Evolutionary conservation across 805 yeast genomes (phyloP), one percentile per base, ranked within the genome.

Genomic region (Ogataea polymorpha): DNA sequence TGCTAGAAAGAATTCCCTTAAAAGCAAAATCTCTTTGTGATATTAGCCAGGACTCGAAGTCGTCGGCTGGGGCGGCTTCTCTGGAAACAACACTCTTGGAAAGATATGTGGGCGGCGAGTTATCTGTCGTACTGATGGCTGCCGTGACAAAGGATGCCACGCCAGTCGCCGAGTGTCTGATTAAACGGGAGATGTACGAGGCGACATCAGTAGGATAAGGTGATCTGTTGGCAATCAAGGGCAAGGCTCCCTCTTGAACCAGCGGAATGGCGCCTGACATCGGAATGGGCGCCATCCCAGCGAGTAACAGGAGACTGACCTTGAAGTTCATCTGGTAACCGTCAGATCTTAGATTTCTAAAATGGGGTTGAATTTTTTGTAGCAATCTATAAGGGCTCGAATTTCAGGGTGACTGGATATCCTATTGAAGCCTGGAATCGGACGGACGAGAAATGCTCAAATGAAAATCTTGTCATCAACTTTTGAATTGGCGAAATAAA

Each of bases 21-120:
- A 79, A 72, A 0, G 82, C 59, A 17, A 61, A 46, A 2, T 61
- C 59, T 16, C 56, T 54, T 54, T 80, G 80, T 8, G 52, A 50
- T 2, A 48, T 50, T 3, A 79, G 45, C 87, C 87, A 80, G 11
- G 50, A 35, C 24, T 71, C 73, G 41, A 75, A 72, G 26, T 69
- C 70, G 31, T 51, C 58, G 37, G 55, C 51, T 16, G 65, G 57
- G 18, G 63, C 56, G 10, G 56, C 39, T 10, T 39, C 45, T 23
- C 48, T 48, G 28, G 57, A 46, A 32, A 35, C 33, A 9, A 56
- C 54, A 35, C 52, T 51, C 33, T 49, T 49, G 23, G 50, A 46
- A 26, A 51, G 37, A 15, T 51, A 39, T 5, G 23, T 23, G 23
- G 23, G n/a, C 13, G 41, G 33, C 13, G 16, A 27, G 12, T 17